A percentile compares a stretch with the other conserved stretches of the same genome.
Conservation (phyloP, 169 alveolate genomes). For the Miamiensis avidus region DNA sequence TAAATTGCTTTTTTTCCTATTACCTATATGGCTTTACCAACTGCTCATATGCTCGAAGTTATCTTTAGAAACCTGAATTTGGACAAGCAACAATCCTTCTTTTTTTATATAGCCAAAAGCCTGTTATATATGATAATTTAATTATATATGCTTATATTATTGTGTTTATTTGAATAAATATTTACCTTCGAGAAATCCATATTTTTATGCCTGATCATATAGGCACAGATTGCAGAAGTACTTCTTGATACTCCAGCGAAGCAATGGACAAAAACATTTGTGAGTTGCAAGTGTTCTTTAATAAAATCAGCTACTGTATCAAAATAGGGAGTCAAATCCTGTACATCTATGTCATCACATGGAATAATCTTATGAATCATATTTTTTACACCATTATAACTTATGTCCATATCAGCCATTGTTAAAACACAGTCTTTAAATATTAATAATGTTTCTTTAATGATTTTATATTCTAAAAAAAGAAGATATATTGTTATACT, state of each 20-base stretch:
- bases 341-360: slow-evolving; percentile 5
- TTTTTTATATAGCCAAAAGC: too few species aligned
- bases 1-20: too few species aligned
- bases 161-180: too few species aligned
- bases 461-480: too few species aligned
- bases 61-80: too few species aligned
- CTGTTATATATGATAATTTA: too few species aligned
- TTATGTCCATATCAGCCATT: slow-evolving; percentile 10
- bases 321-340: slow-evolving; percentile 13
- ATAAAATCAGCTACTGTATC: slow-evolving; percentile 2
- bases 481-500: background rate
- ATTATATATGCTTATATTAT: too few species aligned
- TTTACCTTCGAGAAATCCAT: slow-evolving; percentile 4
- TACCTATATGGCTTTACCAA: too few species aligned
- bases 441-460: too few species aligned
- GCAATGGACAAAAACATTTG: slow-evolving; percentile 18
- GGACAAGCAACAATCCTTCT: too few species aligned
- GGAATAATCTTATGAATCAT: background rate
- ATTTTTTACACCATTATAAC: background rate
- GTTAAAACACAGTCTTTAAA: too few species aligned
- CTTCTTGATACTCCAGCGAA: slow-evolving; percentile 22
- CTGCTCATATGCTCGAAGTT: too few species aligned
- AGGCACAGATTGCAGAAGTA: slow-evolving; percentile 8
- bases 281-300: background rate
- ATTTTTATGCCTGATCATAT: slow-evolving; percentile 1